These are phyloP conservation scores for Suillus subaureus DNA, from an alignment of 768 basidiomycete genomes.

Conservation along the genomic window DNA sequence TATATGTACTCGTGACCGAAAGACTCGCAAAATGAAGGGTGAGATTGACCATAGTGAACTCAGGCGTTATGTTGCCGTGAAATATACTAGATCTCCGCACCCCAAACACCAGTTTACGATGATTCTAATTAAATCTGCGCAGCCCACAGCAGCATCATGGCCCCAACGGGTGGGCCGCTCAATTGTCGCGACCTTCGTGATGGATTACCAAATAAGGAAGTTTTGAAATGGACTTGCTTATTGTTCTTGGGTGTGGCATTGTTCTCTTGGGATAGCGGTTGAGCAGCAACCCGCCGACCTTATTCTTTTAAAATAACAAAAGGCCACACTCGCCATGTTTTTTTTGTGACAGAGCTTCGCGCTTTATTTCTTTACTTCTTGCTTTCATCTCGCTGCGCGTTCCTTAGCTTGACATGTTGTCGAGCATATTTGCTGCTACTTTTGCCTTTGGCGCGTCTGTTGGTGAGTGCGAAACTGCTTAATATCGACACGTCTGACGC, in stretches of 20 bases:
- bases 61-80: background rate
- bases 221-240: conserved; percentile 19
- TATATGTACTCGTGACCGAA: too few relatives aligned
- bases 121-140: background rate
- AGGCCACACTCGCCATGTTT: conserved; percentile 19
- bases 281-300: conserved; percentile 24
- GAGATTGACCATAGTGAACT: background rate
- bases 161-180: background rate
- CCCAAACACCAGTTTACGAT: background rate
- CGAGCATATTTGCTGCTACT: conserved; percentile 38
- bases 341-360: conserved; percentile 24
- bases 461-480: conserved; percentile 31
- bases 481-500: conserved; percentile 7
- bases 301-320: conserved; percentile 33
- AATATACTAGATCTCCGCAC: background rate
- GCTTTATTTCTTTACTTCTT: conserved; percentile 21
- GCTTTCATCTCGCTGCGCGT: conserved; percentile 24
- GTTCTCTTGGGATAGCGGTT: conserved; percentile 19
- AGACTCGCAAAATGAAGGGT: too few relatives aligned
- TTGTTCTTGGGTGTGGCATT: conserved; percentile 28
- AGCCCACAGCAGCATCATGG: background rate
- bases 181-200: background rate
- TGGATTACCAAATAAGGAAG: conserved; percentile 8
- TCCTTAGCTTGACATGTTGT: conserved; percentile 39
- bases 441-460: conserved; percentile 41